phyloP scores from a whole-genome alignment of 805 yeast genomes.

The Wickerhamomyces rabaulensis region DNA sequence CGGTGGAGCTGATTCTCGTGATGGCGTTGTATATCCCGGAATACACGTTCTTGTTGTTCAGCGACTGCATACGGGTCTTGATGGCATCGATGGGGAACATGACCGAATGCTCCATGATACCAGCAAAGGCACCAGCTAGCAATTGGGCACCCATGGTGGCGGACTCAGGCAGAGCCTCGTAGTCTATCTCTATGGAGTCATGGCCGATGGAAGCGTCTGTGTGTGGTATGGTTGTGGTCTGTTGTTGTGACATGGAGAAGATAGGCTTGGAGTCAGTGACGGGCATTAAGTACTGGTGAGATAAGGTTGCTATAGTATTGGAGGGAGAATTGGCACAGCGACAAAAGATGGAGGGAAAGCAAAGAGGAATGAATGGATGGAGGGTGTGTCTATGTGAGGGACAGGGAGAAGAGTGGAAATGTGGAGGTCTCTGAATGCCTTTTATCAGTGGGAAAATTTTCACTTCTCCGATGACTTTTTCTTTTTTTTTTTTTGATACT shows the following conservation, averaged over 20 bases:
- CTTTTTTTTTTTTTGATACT: not conserved
- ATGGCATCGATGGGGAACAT: constrained; percentile 97
- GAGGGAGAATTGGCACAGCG: not conserved
- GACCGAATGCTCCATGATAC: constrained; percentile 95
- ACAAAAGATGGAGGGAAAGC: not conserved
- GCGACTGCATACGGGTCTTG: constrained; percentile 84
- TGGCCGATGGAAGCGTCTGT: constrained; percentile 3
- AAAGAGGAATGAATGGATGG: too few species aligned
- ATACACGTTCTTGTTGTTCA: constrained; percentile 16
- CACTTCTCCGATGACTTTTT: not conserved
- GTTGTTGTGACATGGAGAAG: not conserved
- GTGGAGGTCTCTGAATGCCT: too few species aligned
- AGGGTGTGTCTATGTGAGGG: too few species aligned
- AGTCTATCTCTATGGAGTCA: constrained; percentile 54
- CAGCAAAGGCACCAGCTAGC: constrained; percentile 97
- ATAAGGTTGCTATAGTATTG: not conserved
- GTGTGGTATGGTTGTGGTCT: not conserved
- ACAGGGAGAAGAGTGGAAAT: too few species aligned
- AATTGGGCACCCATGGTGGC: constrained; percentile 81
- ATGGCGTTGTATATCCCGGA: constrained; percentile 59
- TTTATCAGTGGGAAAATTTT: not conserved
- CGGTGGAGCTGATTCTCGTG: constrained; percentile 72
- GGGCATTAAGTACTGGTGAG: not conserved
- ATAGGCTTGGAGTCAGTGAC: not conserved
- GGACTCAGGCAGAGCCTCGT: constrained; percentile 85